A percentile compares a stretch with the other conserved stretches of the same genome.
Evolutionary conservation across 2,329 filamentous ascomycete genomes (phyloP).

Genomic region (Clarireedia sp.): DNA sequence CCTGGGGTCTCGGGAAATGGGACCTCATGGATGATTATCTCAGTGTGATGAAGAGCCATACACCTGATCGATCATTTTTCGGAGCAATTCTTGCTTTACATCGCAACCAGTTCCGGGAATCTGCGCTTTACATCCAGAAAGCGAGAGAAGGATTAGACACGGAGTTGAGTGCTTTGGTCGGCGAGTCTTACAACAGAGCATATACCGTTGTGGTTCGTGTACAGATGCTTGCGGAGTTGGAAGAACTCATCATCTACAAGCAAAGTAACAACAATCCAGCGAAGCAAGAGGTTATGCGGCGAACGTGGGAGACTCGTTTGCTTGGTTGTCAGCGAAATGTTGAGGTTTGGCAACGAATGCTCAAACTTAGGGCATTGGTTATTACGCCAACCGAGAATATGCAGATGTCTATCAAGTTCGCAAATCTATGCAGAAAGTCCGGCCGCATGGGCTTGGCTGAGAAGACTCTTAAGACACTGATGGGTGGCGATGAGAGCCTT

Average conservation of each 20-base stretch:
- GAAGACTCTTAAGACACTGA: constrained; percentile 86
- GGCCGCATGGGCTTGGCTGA: constrained; percentile 90
- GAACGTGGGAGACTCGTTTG: constrained; percentile 91
- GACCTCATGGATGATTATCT: constrained; percentile 98
- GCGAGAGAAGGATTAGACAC: constrained; percentile 91
- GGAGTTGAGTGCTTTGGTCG: constrained; percentile 90
- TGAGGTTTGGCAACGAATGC: constrained; percentile 97
- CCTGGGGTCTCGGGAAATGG: constrained; percentile 96
- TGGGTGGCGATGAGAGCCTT: constrained; percentile 60
- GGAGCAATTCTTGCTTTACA: constrained; percentile 92
- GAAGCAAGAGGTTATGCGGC: constrained; percentile 83
- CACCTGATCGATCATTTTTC: constrained; percentile 94
- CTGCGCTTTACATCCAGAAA: constrained; percentile 80
- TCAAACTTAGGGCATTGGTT: constrained; percentile 87
- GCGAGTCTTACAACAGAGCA: constrained; percentile 94
- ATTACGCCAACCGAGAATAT: constrained; percentile 89
- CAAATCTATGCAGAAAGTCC: constrained; percentile 95
- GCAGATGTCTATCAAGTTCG: constrained; percentile 99
- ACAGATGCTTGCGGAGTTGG: constrained; percentile 96
- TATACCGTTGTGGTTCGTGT: constrained; percentile 98
- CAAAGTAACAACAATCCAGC: constrained; percentile 71
- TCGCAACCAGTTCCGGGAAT: constrained; percentile 89
- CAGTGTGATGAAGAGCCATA: constrained; percentile 86
- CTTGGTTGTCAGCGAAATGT: constrained; percentile 95
- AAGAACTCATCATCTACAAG: constrained; percentile 98